Evolutionary conservation across 2,329 filamentous ascomycete genomes (phyloP), one percentile per base, ranked within the genome.

Genomic region (Zelopaecilomyces penicillatus): DNA sequence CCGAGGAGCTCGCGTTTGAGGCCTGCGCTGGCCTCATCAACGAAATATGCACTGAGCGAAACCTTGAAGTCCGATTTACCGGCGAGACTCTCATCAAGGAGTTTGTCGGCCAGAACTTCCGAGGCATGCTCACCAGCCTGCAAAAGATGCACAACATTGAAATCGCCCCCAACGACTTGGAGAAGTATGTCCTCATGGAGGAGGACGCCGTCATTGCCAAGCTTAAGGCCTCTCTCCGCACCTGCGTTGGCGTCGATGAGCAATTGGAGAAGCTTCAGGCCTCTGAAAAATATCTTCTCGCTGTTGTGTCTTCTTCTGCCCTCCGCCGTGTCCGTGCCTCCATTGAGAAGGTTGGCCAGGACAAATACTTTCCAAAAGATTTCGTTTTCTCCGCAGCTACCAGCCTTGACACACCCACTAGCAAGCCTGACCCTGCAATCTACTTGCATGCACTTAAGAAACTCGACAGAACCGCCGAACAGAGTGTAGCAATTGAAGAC

Each of bases 91-190:
- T 95, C 52, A 86, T 95, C 68, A 71, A 75, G 55, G 86, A 95
- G 69, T 95, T 94, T 59, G 87, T 95, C 56, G 89, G 90, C 57
- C 85, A 93, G 65, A 95, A 94, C 76, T 95, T 95, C 77, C 87
- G 88, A 55, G 87, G 87, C 67, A 95, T 95, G 87, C 82, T 95
- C 68, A 66, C 72, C 47, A 80, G 79, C 49, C 79, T 95, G 49
- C 82, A 89, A 66, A 70, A 80, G 64, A 83, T 85, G 65, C 82
- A 87, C 73, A 73, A 75, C 65, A 91, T 95, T 67, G 68, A 74
- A 43, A 78, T 95, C 67, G 56, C 66, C 28, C 64, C 74, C 19
- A 80, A 78, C 2, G 85, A 94, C 60, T 67, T 89, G 46, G 82
- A 93, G 56, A 64, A 61, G 35, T 94, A 87, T 63, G 87, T 94